Conservation (phyloP, 2,329 filamentous ascomycete genomes). For the Aotearoamyces nothofagi region DNA sequence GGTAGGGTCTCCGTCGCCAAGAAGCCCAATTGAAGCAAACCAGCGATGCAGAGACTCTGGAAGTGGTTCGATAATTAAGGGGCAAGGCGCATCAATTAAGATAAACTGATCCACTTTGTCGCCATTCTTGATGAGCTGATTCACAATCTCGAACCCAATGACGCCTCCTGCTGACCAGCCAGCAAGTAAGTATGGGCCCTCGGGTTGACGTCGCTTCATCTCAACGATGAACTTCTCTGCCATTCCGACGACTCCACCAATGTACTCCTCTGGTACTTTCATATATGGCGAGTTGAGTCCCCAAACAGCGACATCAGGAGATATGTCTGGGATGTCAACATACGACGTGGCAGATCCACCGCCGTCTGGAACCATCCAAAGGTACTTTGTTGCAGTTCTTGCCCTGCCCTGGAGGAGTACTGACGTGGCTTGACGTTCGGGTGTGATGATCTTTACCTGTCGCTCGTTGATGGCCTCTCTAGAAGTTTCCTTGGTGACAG, state of each 20-base stretch:
- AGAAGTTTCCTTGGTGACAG: conserved; percentile 12
- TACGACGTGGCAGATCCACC: conserved; percentile 29
- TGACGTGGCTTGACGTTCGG: conserved; percentile 18
- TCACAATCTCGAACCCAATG: conserved; percentile 51
- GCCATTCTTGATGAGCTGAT: conserved; percentile 39
- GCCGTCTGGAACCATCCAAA: conserved; percentile 33
- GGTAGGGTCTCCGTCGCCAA: conserved; percentile 43
- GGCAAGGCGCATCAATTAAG: conserved; percentile 52
- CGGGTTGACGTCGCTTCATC: conserved; percentile 55
- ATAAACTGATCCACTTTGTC: conserved; percentile 44
- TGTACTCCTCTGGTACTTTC: conserved; percentile 51
- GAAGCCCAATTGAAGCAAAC: conserved; percentile 57
- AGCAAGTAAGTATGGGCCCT: conserved; percentile 50
- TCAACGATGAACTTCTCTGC: conserved; percentile 50
- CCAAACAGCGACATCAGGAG: conserved; percentile 30
- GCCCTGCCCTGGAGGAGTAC: conserved; percentile 30
- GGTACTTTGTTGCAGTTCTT: conserved; percentile 26
- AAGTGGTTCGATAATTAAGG: conserved; percentile 51
- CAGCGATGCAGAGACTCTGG: conserved; percentile 37
- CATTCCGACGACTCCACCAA: conserved; percentile 49
- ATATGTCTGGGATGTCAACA: conserved; percentile 11
- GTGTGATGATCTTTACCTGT: conserved; percentile 21
- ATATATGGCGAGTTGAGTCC: conserved; percentile 58
- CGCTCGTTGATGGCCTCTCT: conserved; percentile 31
- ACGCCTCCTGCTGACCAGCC: conserved; percentile 71